Evolutionary conservation across 1,139 yeast species (phyloP).

Genomic region (Keqinozyma sinolaborantium): DNA sequence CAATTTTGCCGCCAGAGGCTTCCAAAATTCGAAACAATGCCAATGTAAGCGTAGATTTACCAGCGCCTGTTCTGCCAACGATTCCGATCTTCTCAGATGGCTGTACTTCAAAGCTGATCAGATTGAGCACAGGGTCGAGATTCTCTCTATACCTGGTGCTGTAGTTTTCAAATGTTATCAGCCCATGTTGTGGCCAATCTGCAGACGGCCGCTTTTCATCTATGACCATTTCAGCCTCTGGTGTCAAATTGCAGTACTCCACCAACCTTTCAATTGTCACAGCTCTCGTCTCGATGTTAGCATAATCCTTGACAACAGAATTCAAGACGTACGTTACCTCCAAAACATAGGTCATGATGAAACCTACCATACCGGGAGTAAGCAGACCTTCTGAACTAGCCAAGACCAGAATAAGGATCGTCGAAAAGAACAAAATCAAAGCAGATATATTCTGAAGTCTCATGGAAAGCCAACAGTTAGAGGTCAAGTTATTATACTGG

Average conservation of each 20-base stretch:
- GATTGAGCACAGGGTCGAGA: slow-evolving; percentile 32
- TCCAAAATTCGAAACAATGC: slow-evolving; percentile 38
- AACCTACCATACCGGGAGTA: slow-evolving; percentile 33
- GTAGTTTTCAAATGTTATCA: slow-evolving; percentile 25
- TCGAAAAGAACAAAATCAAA: slow-evolving; percentile 23
- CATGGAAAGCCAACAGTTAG: slow-evolving; percentile 38
- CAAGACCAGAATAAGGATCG: slow-evolving; percentile 23
- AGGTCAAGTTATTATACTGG: slow-evolving; percentile 19
- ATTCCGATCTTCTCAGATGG: slow-evolving; percentile 36
- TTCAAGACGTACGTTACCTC: slow-evolving; percentile 28
- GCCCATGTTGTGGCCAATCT: slow-evolving; percentile 32
- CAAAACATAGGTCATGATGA: slow-evolving; percentile 34
- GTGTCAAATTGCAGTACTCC: slow-evolving; percentile 30
- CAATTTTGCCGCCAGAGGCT: slow-evolving; percentile 28
- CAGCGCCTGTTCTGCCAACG: slow-evolving; percentile 44
- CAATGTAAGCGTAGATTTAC: slow-evolving; percentile 35
- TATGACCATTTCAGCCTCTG: slow-evolving; percentile 29
- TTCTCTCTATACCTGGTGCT: slow-evolving; percentile 33
- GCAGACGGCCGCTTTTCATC: slow-evolving; percentile 21
- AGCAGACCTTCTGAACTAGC: slow-evolving; percentile 18
- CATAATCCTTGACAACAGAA: slow-evolving; percentile 30
- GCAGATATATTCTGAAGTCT: slow-evolving; percentile 35
- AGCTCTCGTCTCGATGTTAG: slow-evolving; percentile 31
- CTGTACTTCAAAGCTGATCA: slow-evolving; percentile 22
- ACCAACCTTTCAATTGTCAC: slow-evolving; percentile 33